Base-by-base conservation (phyloP, 306 rosid species). In the Cicer yamashitae region DNA sequence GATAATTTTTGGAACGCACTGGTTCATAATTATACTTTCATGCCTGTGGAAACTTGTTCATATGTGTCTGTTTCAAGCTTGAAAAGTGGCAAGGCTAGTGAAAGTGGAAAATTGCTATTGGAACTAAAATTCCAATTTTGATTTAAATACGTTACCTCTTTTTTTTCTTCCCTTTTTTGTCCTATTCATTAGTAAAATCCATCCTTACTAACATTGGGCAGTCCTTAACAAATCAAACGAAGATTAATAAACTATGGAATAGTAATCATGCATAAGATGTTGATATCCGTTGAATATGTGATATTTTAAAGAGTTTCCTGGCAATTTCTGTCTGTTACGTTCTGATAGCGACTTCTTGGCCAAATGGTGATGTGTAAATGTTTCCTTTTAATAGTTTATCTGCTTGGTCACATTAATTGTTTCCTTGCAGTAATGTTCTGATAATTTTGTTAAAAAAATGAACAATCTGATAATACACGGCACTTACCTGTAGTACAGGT, bases 101-200 rank as follows among this genome's bases (percentile, higher is more conserved):
- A 38, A 39, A 56, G 37, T 68, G 53, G 76, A 13, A 50, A 48
- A 40, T 51, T 70, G 77, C 65, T 25, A n/a, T 18, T 17, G 14
- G 25, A 38, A 14, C 76, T 18, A 39, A 71, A n/a, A 59, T 59
- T 58, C 18, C 39, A 25, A 25, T 59, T 20, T 57, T 57, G 7
- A 56, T 20, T 56, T 56, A 56, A 56, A 20, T 10, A 12, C 3
- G 6, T 15, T 7, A 15, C 58, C 10, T 17, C 2, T 14, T 51
- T 51, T 7, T 52, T 48, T 8, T 43, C 10, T 43, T 8, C 10
- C 10, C 10, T 43, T 43, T 43, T 8, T 43, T 43, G 3, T 43
- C 8, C 10, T 43, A 14, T 10, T 17, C 39, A 7, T 6, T 1
- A 41, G 22, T 12, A 69, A n/a, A n/a, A n/a, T 30, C 7, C 25